Evolutionary conservation across 2,329 filamentous ascomycete species (phyloP).

Genomic region (Chrysosphaeria jannelii): DNA sequence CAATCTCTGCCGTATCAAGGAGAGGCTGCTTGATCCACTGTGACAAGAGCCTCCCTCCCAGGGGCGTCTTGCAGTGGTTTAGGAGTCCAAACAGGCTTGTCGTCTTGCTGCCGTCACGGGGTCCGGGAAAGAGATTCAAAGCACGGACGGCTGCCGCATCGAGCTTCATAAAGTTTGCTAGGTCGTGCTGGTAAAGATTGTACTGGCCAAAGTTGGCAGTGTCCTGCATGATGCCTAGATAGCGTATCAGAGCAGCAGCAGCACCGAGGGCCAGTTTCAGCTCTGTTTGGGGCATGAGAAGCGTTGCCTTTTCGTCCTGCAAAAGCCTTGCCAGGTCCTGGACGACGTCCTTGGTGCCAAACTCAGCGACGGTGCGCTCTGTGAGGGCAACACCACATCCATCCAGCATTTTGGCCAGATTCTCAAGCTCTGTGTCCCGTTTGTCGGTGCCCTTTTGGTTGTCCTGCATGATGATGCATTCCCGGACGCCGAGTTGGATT

Average conservation of each 20-base stretch:
- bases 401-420: conserved; percentile 67
- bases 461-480: conserved; percentile 67
- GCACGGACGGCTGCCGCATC: conserved; percentile 85
- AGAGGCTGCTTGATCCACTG: conserved; percentile 96
- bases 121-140: conserved; percentile 88
- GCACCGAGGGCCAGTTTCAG: conserved; percentile 90
- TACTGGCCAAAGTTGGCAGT: conserved; percentile 91
- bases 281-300: conserved; percentile 49
- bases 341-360: conserved; percentile 74
- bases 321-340: conserved; percentile 72
- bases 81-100: conserved; percentile 90
- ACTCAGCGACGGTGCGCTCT: conserved; percentile 47
- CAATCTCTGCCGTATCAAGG: conserved; percentile 65
- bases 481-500: conserved; percentile 85
- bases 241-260: conserved; percentile 78
- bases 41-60: conserved; percentile 63
- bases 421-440: conserved; percentile 66
- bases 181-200: conserved; percentile 84
- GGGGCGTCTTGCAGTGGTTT: conserved; percentile 92
- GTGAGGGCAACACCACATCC: conserved; percentile 77
- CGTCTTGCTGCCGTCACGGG: conserved; percentile 76
- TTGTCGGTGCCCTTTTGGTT: conserved; percentile 11
- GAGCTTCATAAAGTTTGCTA: conserved; percentile 94
- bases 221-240: conserved; percentile 71
- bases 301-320: conserved; percentile 53